Base-by-base conservation (phyloP, 2,329 filamentous ascomycete genomes). In the Penicillium hesseltinei region DNA sequence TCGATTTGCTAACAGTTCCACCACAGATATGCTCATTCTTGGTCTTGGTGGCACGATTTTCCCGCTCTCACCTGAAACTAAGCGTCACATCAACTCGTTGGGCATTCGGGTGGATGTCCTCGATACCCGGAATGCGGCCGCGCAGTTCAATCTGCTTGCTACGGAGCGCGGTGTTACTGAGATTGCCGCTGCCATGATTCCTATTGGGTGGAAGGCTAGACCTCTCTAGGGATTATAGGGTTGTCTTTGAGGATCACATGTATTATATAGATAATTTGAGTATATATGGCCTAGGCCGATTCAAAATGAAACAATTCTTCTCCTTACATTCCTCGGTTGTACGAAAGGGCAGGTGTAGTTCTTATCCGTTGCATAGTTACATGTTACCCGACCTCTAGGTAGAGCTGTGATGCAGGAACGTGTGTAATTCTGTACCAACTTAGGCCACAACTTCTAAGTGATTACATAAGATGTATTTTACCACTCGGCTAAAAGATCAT, bases 141-240 rank as follows among this genome's bases (percentile, higher is more conserved):
- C 92, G 35, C 92, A 97, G 73, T 99, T 94, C 75, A 99, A 99
- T 71, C 73, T 99, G 68, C 78, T 99, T 54, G 93, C 92, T n/a
- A 97, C 92, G 19, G 94, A 99, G 78, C 81, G 94, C 51, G 93
- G 94, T 1, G 86, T 94, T 6, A 82, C 86, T 21, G 88, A 93
- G 68, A 87, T 97, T 60, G 93, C 92, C 29, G 93, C 91, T 2
- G 93, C 92, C 10, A 73, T 99, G 75, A 84, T 97, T 73, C 92
- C 92, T 0, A 82, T 94, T 52, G 92, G 91, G 2, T 95, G 91
- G 90, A 84, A 81, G 66, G 88, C 71, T 42, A 52, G 61, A 29
- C 50, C 54, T 56, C 53, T 56, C 17, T 57, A 47, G n/a, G 35
- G 7, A 7, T n/a, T 36, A 19, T 13, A 17, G 10, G 23, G 38